Conservation (phyloP, 1,284 basidiomycete genomes). For the Limonomyces culmigenus region DNA sequence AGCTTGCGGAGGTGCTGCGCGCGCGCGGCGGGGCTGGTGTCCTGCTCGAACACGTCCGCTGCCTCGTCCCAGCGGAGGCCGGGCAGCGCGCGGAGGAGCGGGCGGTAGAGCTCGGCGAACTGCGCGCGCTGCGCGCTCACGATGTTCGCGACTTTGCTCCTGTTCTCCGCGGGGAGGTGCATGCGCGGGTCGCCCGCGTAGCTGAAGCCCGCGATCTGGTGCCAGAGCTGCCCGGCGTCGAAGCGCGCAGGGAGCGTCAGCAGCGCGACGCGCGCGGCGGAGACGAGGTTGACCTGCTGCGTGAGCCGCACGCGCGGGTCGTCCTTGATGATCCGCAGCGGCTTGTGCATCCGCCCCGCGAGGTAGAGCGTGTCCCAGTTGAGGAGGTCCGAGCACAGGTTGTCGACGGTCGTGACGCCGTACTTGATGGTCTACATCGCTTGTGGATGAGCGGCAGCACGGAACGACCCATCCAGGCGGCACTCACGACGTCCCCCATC, state of each 20-base stretch:
- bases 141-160: constrained; percentile 87
- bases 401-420: constrained; percentile 88
- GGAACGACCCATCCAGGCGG: not conserved
- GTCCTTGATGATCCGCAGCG: constrained; percentile 76
- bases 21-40: constrained; percentile 44
- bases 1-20: constrained; percentile 62
- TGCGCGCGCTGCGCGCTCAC: constrained; percentile 69
- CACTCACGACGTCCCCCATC: constrained; percentile 69
- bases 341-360: constrained; percentile 95
- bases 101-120: constrained; percentile 79
- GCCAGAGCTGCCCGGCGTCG: constrained; percentile 72
- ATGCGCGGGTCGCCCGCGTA: constrained; percentile 92
- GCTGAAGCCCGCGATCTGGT: constrained; percentile 72
- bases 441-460: constrained; percentile 5
- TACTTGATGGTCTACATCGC: constrained; percentile 78
- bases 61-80: constrained; percentile 53
- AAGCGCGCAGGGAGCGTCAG: constrained; percentile 45
- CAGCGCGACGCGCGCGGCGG: constrained; percentile 72
- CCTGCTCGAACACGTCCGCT: constrained; percentile 46
- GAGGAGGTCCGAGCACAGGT: constrained; percentile 76
- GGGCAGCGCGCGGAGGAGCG: constrained; percentile 59
- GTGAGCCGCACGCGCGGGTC: constrained; percentile 82
- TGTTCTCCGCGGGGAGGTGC: constrained; percentile 87
- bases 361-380: constrained; percentile 93
- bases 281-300: constrained; percentile 85